These are phyloP conservation scores for Paracoccidioides lutzii DNA, from an alignment of 2,329 filamentous ascomycete species.

Conservation along the genomic window DNA sequence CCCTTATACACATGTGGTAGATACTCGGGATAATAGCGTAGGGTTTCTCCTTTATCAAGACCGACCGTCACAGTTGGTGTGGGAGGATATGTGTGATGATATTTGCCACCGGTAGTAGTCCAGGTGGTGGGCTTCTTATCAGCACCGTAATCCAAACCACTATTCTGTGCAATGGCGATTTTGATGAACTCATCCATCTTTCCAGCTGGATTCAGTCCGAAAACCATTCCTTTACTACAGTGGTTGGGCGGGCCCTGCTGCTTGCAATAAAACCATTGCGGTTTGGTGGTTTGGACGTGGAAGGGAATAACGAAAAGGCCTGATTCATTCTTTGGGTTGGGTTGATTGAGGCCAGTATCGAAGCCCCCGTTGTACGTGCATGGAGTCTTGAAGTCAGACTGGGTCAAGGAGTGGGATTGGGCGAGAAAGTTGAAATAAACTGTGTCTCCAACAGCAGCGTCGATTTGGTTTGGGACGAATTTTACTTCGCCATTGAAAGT, in stretches of 20 bases:
- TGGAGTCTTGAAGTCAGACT: conserved; percentile 56
- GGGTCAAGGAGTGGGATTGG: conserved; percentile 61
- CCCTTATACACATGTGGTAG: conserved; percentile 47
- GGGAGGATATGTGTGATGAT: too few relatives aligned
- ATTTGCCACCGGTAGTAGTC: neutral
- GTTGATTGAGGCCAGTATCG: conserved; percentile 53
- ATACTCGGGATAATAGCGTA: conserved; percentile 50
- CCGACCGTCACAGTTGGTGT: conserved; percentile 45
- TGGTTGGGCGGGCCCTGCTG: conserved; percentile 39
- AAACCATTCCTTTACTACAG: conserved; percentile 65
- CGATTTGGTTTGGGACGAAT: conserved; percentile 50
- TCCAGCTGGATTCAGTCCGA: conserved; percentile 56
- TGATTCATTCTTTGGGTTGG: conserved; percentile 54
- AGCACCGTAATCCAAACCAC: neutral
- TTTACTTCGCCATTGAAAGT: neutral
- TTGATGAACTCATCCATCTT: neutral
- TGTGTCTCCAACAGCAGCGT: conserved; percentile 53
- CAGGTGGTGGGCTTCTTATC: neutral
- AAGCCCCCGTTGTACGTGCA: conserved; percentile 54
- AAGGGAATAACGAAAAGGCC: conserved; percentile 40
- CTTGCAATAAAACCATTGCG: conserved; percentile 66
- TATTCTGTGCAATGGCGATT: neutral
- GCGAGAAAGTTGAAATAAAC: conserved; percentile 60
- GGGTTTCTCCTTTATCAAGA: conserved; percentile 41
- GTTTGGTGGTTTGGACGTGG: conserved; percentile 54